Evolutionary conservation across 495 filamentous ascomycete species (phyloP), one percentile per base, ranked within the genome.

Genomic region (Neurospora sp.): DNA sequence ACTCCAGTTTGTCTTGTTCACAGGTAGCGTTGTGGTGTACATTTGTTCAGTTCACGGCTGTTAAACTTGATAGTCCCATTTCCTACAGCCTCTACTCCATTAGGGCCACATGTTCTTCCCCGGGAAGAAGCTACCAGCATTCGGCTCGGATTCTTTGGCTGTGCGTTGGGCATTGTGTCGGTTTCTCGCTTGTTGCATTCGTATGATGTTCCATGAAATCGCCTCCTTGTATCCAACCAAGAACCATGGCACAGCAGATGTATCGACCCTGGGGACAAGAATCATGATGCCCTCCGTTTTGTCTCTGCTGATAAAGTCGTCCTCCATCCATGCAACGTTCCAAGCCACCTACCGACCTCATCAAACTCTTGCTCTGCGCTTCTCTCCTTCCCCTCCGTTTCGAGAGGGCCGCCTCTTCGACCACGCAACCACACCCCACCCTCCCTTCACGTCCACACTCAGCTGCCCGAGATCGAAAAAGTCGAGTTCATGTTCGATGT

Each of bases 11-110:
- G 0, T 35, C 31, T 35, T 6, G 35, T 6, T 37, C 35, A 5
- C 5, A 37, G 1, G 35, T 37, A 5, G 0, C 1, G 35, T 6
- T 37, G 35, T 37, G 0, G 35, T 37, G 31, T 35, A 35, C 0
- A 0, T 35, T 35, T 0, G 0, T 4, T 35, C 31, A 35, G 31
- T 0, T 35, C 31, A 5, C 31, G 4, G 31, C 31, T 35, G 0
- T 5, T 35, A 0, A 35, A 35, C 31, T 35, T 35, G 35, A 0
- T 37, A 0, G 35, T 1, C 0, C 35, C 0, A 0, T 37, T 37
- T 37, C 35, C 35, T 37, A 35, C 31, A 5, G 31, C 31, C 31
- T 35, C 31, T 35, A 46, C 42, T 18, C 42, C 0, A 20, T 10
- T 10, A 10, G 3, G 12, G 39, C 2, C 39, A 40, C 0, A 18